These are phyloP conservation scores for Neurospora crassa DNA, from an alignment of 2,329 filamentous ascomycete species.

Conservation along the genomic window DNA sequence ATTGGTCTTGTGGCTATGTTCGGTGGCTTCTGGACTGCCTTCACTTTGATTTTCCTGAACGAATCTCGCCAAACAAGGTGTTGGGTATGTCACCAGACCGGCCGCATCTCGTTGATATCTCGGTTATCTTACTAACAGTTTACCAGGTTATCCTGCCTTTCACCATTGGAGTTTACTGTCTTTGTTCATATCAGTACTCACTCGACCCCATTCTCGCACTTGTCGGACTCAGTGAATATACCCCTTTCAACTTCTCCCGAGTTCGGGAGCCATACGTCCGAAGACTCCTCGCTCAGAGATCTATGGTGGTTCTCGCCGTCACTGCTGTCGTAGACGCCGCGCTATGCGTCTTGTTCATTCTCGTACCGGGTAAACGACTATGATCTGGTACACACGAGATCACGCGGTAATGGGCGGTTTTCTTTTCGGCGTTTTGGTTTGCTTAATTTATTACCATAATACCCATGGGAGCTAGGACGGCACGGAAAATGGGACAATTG, in stretches of 20 bases:
- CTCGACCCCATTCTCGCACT: conserved; percentile 87
- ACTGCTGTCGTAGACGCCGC: conserved; percentile 69
- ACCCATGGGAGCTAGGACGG: background rate
- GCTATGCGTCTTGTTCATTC: conserved; percentile 83
- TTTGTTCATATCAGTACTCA: conserved; percentile 89
- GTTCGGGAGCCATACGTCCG: conserved; percentile 89
- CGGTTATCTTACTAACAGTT: conserved; percentile 11
- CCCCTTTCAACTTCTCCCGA: conserved; percentile 80
- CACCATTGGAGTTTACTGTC: conserved; percentile 78
- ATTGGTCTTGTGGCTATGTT: conserved; percentile 81
- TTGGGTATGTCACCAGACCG: conserved; percentile 57
- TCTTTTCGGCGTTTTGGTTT: background rate
- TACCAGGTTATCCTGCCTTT: conserved; percentile 69
- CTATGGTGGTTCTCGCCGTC: conserved; percentile 68
- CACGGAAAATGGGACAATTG: background rate
- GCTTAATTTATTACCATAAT: background rate
- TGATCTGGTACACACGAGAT: conserved; percentile 27
- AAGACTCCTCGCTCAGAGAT: conserved; percentile 72
- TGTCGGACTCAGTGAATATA: conserved; percentile 90
- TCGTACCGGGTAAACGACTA: conserved; percentile 81
- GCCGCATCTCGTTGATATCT: background rate
- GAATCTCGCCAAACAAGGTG: conserved; percentile 63
- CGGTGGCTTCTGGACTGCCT: conserved; percentile 87
- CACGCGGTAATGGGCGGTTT: conserved; percentile 7
- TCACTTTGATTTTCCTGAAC: conserved; percentile 86